Base-by-base conservation (phyloP, 768 basidiomycete species). In the Pisolithus albus region DNA sequence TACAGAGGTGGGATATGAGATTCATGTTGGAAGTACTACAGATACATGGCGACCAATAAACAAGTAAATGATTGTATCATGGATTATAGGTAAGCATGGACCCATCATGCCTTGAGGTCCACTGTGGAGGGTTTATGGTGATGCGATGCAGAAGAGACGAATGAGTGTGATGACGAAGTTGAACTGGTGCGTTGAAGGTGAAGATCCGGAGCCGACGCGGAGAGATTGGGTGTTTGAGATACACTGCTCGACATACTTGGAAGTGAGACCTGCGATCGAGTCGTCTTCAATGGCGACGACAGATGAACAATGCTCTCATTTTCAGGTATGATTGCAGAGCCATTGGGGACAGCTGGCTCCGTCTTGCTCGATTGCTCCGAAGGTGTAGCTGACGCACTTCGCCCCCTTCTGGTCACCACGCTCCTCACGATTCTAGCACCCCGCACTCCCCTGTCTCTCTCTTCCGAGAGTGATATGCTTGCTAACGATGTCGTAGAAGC, bases 381-480 rank as follows among this genome's bases (percentile, higher is more conserved):
- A 21, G 64, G 63, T 8, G 64, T 58, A 50, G 65, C 56, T 42
- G 68, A 73, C 49, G 57, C 61, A 60, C 75, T 77, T 54, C 72
- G 71, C 56, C 70, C 66, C 56, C 74, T 64, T 41, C 73, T 71
- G 16, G 76, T 70, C 11, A 70, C 76, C n/a, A 81, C 80, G 49
- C 75, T 83, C 56, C 78, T 70, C 50, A 83, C 75, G 48, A 83
- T 70, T 58, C 82, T 72, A 30, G 81, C 70, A 18, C 74, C 76
- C 42, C 70, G 67, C 46, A 62, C 52, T 6, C 49, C 48, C 52
- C 34, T 55, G 45, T 59, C 59, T 55, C 51, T 55, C 46, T 58
- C 56, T 32, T 54, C 54, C 52, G 53, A 55, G 40, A 49, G 51
- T 43, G 52, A 32, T 41, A 48, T 70, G 49, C 73, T 75, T 18